phyloP scores from a whole-genome alignment of 2,329 filamentous ascomycete genomes.

The Blastomyces silverae region DNA sequence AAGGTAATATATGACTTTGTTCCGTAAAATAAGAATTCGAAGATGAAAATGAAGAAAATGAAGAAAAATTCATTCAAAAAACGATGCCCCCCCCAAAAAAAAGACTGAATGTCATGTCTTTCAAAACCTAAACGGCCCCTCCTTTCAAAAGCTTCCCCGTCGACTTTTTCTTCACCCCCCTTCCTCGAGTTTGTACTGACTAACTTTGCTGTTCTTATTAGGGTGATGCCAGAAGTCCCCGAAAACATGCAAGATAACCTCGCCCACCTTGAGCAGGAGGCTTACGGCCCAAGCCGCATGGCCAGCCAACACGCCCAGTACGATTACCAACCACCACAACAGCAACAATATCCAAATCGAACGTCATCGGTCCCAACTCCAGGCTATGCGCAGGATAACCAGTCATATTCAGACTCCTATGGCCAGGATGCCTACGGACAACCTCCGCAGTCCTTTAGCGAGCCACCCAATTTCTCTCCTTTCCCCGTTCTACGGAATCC shows the following conservation, averaged over 20 bases:
- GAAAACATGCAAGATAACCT: constrained; percentile 95
- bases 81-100: neutral
- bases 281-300: constrained; percentile 47
- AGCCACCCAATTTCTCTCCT: constrained; percentile 74
- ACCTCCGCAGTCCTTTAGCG: constrained; percentile 28
- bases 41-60: too few species aligned
- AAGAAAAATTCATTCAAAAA: constrained; percentile 11
- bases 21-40: neutral
- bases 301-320: constrained; percentile 32
- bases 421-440: constrained; percentile 42
- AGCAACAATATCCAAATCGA: constrained; percentile 32
- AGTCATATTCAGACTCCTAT: constrained; percentile 26
- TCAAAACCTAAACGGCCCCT: neutral
- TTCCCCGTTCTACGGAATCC: constrained; percentile 76
- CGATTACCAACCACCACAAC: constrained; percentile 22
- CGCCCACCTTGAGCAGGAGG: constrained; percentile 80
- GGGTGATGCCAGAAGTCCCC: constrained; percentile 90
- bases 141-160: neutral
- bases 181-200: neutral
- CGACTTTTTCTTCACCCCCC: neutral
- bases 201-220: constrained; percentile 35
- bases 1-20: constrained; percentile 47
- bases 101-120: neutral
- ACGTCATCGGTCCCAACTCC: constrained; percentile 32
- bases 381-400: constrained; percentile 17